Evolutionary conservation across 225 moss, liverwort and hornwort species (phyloP).

Genomic region (Bryum argenteum): DNA sequence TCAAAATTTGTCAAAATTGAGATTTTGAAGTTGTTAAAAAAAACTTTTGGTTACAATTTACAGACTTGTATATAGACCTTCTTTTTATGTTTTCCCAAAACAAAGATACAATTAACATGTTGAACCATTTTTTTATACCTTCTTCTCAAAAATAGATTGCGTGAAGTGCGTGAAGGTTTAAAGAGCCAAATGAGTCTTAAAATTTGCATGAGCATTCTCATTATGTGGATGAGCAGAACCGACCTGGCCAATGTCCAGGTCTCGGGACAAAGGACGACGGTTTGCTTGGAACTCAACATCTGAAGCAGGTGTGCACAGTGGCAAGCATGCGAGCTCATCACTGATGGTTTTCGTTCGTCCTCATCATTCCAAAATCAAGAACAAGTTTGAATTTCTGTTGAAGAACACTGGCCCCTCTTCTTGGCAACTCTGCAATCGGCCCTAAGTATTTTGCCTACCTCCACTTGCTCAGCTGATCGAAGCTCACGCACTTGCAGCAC

Average conservation of each 20-base stretch:
- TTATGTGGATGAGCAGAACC: conserved; percentile 18
- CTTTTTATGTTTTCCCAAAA: no score
- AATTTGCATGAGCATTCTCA: conserved; percentile 16
- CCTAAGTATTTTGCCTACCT: not conserved
- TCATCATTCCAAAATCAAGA: conserved; percentile 41
- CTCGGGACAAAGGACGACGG: conserved; percentile 17
- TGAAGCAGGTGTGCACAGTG: not conserved
- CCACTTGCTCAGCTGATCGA: not conserved
- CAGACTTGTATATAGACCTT: no score
- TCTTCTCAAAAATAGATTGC: no score
- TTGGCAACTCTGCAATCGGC: conserved; percentile 30
- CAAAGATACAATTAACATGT: no score
- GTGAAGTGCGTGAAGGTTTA: no score
- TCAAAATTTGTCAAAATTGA: no score
- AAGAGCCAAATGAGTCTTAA: no score
- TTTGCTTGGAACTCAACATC: not conserved
- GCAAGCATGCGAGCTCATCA: conserved; percentile 10
- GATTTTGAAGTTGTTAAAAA: no score
- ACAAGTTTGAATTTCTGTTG: conserved; percentile 42
- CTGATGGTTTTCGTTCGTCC: conserved; percentile 11
- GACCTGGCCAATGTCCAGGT: conserved; percentile 17
- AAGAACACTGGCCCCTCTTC: conserved; percentile 22
- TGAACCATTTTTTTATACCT: no score
- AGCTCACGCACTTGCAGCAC: not conserved
- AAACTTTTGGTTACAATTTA: no score